Evolutionary conservation across 2,329 filamentous ascomycete species (phyloP), one percentile per base, ranked within the genome.

Genomic region (Neocatenulostroma microsporum): DNA sequence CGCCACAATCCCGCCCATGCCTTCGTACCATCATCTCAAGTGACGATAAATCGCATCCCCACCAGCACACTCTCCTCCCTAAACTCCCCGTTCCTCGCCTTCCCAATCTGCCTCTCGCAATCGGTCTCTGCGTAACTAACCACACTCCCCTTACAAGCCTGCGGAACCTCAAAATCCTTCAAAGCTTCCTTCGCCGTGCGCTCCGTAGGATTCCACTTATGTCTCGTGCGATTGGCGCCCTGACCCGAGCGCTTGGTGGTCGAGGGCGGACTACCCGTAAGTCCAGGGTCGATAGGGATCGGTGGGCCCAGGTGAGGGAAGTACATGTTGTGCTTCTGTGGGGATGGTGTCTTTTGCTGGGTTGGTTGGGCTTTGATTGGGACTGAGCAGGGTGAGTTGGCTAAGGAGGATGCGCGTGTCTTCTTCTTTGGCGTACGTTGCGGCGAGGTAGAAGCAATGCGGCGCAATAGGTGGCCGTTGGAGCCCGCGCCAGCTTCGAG

Each of bases 11-110:
- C n/a, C n/a, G n/a, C n/a, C n/a, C n/a, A n/a, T n/a, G n/a, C n/a
- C n/a, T n/a, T n/a, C n/a, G n/a, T n/a, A n/a, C n/a, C n/a, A n/a
- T n/a, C n/a, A n/a, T n/a, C n/a, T n/a, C n/a, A n/a, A n/a, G n/a
- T n/a, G n/a, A 68, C 54, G 20, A 65, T 54, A 44, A 65, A 67
- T 27, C 65, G 54, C 41, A 66, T 56, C 2, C 62, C 65, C 15
- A 62, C 55, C 9, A 68, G 51, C 21, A 68, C 51, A 18, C 55
- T 54, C 3, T 62, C 55, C 47, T 68, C 65, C 18, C 46, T 47
- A 40, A 68, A 69, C 15, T 53, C 41, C 5, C 63, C 65, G 17
- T 53, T 47, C 36, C 62, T 51, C 41, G 62, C 61, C 29, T 60
- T 55, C 28, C 50, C 52, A 1, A 66, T 49, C 44, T 67, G 62